phyloP scores from a whole-genome alignment of 2,329 filamentous ascomycete species.

The Pseudofabraea citricarpa region DNA sequence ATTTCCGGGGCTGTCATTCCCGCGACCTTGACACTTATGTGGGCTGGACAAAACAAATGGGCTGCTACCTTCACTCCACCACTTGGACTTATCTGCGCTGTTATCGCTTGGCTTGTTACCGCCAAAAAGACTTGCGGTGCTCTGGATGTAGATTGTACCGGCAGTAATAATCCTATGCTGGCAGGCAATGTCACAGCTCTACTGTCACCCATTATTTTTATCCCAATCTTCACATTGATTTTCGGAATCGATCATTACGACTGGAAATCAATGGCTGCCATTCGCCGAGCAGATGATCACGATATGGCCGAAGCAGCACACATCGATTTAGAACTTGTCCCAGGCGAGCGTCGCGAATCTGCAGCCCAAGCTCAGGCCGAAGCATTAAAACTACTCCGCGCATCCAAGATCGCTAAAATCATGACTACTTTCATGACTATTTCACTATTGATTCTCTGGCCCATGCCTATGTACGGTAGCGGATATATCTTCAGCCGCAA shows the following conservation, averaged over 20 bases:
- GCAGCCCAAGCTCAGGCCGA: conserved; percentile 34
- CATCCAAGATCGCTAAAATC: conserved; percentile 43
- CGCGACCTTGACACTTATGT: conserved; percentile 73
- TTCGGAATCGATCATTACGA: conserved; percentile 70
- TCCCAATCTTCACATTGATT: conserved; percentile 68
- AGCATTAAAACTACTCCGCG: conserved; percentile 45
- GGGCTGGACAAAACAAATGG: conserved; percentile 73
- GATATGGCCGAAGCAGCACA: conserved; percentile 61
- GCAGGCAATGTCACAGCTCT: conserved; percentile 82
- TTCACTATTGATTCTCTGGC: conserved; percentile 76
- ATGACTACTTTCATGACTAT: conserved; percentile 61
- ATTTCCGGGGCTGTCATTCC: conserved; percentile 83
- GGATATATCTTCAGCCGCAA: conserved; percentile 76
- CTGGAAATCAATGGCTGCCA: conserved; percentile 77
- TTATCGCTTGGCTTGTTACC: conserved; percentile 76
- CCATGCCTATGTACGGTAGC: conserved; percentile 84
- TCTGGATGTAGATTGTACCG: conserved; percentile 69
- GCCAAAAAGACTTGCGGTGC: conserved; percentile 63
- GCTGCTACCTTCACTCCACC: conserved; percentile 67
- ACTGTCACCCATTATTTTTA: conserved; percentile 68
- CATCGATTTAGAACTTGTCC: conserved; percentile 60
- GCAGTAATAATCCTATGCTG: conserved; percentile 83
- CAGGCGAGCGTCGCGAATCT: conserved; percentile 37
- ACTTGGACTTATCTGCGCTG: conserved; percentile 61
- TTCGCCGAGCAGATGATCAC: conserved; percentile 73